These are phyloP conservation scores for Blastocystis sp. DNA, from an alignment of 352 stramenopile species.

Conservation along the genomic window DNA sequence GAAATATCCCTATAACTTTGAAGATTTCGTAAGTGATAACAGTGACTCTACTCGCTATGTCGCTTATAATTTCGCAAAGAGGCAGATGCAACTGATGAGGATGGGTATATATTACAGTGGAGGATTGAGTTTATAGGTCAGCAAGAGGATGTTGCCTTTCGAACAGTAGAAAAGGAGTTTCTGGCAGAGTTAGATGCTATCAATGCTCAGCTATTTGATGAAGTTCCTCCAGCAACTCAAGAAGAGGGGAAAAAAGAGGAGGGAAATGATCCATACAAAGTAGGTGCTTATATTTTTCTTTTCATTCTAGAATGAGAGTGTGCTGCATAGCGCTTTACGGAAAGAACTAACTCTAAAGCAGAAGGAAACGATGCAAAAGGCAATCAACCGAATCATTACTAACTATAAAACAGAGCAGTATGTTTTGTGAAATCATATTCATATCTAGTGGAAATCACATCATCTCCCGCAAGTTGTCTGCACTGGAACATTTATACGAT, in stretches of 20 bases:
- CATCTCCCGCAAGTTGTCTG: not conserved
- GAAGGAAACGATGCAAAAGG: not conserved
- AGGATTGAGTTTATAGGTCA: not conserved
- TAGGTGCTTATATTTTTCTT: not conserved
- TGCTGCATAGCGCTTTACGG: not conserved
- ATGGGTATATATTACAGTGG: not conserved
- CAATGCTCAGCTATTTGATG: not conserved
- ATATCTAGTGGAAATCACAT: constrained; percentile 14
- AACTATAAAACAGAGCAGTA: constrained; percentile 31
- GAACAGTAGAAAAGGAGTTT: constrained; percentile 19
- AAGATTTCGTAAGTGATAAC: constrained; percentile 53
- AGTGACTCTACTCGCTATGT: constrained; percentile 24
- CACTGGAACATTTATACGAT: constrained; percentile 23
- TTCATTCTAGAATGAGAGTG: not conserved
- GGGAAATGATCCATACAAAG: not conserved
- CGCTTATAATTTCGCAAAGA: constrained; percentile 54
- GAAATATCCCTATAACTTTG: constrained; percentile 54
- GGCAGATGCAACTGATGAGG: constrained; percentile 5
- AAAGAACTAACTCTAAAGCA: not conserved
- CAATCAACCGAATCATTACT: not conserved
- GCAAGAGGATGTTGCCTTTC: not conserved
- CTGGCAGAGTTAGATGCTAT: constrained; percentile 19
- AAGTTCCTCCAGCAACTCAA: not conserved
- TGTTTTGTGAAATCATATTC: not conserved
- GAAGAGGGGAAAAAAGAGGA: not conserved